Conservation (phyloP, 106 monocot genomes). For the Dendrobium chrysotoxum region DNA sequence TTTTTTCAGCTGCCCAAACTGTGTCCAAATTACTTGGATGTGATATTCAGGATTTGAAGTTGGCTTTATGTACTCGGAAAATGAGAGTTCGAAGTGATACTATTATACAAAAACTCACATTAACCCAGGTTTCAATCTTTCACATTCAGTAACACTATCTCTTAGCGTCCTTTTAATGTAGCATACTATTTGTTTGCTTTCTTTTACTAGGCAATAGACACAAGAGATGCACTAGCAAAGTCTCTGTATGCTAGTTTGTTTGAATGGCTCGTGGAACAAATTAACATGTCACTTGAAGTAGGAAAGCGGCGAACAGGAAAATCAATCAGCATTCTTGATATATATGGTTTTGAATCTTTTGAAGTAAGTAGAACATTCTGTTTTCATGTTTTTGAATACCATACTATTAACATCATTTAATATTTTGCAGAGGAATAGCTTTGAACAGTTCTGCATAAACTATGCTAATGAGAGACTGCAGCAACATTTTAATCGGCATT, state of each 20-base stretch:
- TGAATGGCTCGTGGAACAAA: slow-evolving; percentile 96
- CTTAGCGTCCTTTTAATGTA: neutral
- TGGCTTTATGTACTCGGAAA: slow-evolving; percentile 79
- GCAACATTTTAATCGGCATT: slow-evolving; percentile 96
- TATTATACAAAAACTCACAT: slow-evolving; percentile 88
- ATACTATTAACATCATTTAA: neutral
- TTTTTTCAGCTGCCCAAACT: slow-evolving; percentile 53
- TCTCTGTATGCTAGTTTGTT: slow-evolving; percentile 87
- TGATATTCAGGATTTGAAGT: slow-evolving; percentile 44
- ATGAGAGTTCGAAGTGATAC: slow-evolving; percentile 84
- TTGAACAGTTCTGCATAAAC: slow-evolving; percentile 99
- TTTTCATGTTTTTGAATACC: slow-evolving; percentile 2
- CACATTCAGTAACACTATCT: neutral
- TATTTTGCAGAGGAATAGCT: slow-evolving; percentile 75
- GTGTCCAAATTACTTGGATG: slow-evolving; percentile 86
- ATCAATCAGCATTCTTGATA: slow-evolving; percentile 98
- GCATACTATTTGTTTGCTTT: slow-evolving; percentile 6
- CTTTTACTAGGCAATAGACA: slow-evolving; percentile 71
- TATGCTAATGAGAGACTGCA: slow-evolving; percentile 99
- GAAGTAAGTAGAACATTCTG: slow-evolving; percentile 40
- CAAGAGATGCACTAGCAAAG: slow-evolving; percentile 96
- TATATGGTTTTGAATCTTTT: slow-evolving; percentile 99
- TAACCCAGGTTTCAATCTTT: slow-evolving; percentile 63
- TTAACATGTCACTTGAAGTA: slow-evolving; percentile 76
- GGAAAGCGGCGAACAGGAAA: slow-evolving; percentile 79